Evolutionary conservation across 441 rosid species (phyloP).

Genomic region (Croton laevigatus): DNA sequence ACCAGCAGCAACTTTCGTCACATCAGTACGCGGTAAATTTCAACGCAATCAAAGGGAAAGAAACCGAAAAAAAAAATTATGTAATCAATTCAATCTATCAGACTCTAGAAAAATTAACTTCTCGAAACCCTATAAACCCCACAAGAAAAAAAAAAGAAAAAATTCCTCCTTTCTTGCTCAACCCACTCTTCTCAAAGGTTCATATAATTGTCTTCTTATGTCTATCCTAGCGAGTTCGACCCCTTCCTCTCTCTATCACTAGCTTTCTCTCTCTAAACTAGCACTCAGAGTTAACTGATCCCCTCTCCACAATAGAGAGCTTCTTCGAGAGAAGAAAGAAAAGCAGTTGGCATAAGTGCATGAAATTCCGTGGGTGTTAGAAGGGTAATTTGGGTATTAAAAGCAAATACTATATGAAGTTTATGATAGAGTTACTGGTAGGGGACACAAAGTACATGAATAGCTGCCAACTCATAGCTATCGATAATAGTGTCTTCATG

Average conservation of each 20-base stretch:
- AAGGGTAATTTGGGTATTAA: slow-evolving; percentile 41
- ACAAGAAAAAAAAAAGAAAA: background rate
- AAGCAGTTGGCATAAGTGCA: background rate
- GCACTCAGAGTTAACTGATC: slow-evolving; percentile 11
- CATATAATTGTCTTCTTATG: background rate
- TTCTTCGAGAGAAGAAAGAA: slow-evolving; percentile 13
- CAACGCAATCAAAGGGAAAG: slow-evolving; percentile 1
- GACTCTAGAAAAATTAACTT: background rate
- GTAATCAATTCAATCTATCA: background rate
- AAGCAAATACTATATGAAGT: background rate
- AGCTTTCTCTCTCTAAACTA: slow-evolving; percentile 6
- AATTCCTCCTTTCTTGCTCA: background rate
- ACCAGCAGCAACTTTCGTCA: slow-evolving; percentile 30
- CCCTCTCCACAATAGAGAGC: background rate
- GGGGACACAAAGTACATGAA: background rate
- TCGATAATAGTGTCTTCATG: background rate
- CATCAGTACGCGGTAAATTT: slow-evolving; percentile 26
- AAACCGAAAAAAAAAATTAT: background rate
- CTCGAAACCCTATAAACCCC: slow-evolving; percentile 31
- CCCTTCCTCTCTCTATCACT: background rate
- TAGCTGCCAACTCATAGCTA: background rate
- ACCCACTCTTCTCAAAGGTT: background rate
- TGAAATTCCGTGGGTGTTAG: slow-evolving; percentile 29
- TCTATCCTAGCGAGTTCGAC: background rate
- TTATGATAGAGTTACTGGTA: background rate